Evolutionary conservation across 331 rosid species (phyloP), one percentile per base, ranked within the genome.

Genomic region (Malus hybrid): DNA sequence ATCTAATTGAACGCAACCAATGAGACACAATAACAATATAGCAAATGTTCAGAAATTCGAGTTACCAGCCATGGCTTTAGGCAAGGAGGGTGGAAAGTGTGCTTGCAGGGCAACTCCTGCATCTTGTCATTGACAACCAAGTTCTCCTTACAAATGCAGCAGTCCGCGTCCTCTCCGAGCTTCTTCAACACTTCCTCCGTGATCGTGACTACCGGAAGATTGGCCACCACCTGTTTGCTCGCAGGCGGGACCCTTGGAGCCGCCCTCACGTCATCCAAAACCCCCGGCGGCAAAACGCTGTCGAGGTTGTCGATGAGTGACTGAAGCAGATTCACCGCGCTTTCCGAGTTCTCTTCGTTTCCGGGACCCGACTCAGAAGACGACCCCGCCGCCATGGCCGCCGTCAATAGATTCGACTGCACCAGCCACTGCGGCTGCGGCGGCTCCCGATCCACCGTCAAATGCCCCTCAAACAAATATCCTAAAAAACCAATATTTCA

Each of bases 31-130:
- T 32, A 5, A 10, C 36, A 50, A 50, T 50, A n/a, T 13, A 22
- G 15, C 61, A 69, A 16, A 28, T 24, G 18, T 8, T 24, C 5
- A 13, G 2, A 36, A 31, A 32, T 7, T 20, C 5, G 0, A 36
- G 63, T 77, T 87, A 94, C 99, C 97, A 94, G 97, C 99, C 99
- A 94, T 5, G 99, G 97, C 85, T 90, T 92, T 52, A 94, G 80
- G 83, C 98, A 93, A 5, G 93, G 92, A 46, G 97, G 99, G 82
- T 95, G 99, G 85, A 90, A 95, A 1, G 88, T 90, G 86, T 95
- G 99, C 86, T 85, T 95, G 99, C 97, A 95, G 64, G 99, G 99
- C 81, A 95, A 72, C 85, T 92, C 99, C 77, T 92, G 97, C 97
- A 92, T 95, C 80, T 89, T 79, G 71, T 92, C 99, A 79, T 87